Evolutionary conservation across 2,329 filamentous ascomycete species (phyloP).

Genomic region (Fusarium sp.): DNA sequence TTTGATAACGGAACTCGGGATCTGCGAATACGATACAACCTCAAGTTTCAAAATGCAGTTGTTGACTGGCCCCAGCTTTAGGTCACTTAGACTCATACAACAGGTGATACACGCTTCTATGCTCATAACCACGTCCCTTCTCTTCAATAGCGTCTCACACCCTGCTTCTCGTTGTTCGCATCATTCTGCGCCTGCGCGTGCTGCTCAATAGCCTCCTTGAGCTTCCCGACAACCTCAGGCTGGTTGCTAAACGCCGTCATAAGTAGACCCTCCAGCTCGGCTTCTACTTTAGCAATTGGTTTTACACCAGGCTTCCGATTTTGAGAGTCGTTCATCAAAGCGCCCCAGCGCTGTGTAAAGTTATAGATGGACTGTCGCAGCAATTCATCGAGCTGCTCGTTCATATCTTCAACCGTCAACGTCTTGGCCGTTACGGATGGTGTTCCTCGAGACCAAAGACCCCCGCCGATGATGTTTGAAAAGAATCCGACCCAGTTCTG

Average conservation of each 20-base stretch:
- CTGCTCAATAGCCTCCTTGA: slow-evolving; percentile 70
- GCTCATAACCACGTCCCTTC: background rate
- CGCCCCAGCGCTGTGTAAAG: slow-evolving; percentile 70
- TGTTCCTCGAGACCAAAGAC: slow-evolving; percentile 58
- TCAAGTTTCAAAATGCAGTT: background rate
- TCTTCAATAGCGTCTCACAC: slow-evolving; percentile 47
- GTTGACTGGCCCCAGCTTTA: slow-evolving; percentile 1
- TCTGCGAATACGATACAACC: slow-evolving; percentile 4
- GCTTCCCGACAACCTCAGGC: slow-evolving; percentile 67
- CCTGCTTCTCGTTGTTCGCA: slow-evolving; percentile 51
- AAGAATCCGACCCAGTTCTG: slow-evolving; percentile 70
- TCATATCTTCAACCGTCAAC: slow-evolving; percentile 66
- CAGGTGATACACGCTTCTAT: slow-evolving; percentile 17
- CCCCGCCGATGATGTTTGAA: slow-evolving; percentile 65
- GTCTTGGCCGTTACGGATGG: slow-evolving; percentile 54
- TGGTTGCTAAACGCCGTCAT: slow-evolving; percentile 68
- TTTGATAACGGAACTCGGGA: slow-evolving; percentile 23
- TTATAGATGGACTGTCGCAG: slow-evolving; percentile 70
- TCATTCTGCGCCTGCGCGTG: slow-evolving; percentile 65
- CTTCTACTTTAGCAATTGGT: slow-evolving; percentile 64
- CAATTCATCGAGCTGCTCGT: slow-evolving; percentile 72
- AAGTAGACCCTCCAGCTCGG: slow-evolving; percentile 67
- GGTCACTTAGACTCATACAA: slow-evolving; percentile 12
- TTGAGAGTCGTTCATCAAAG: slow-evolving; percentile 61
- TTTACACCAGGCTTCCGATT: slow-evolving; percentile 61